Percentiles rank a stretch among this genome's conserved stretches.
Conservation (phyloP, 352 stramenopile species). For the Pythium sp. region DNA sequence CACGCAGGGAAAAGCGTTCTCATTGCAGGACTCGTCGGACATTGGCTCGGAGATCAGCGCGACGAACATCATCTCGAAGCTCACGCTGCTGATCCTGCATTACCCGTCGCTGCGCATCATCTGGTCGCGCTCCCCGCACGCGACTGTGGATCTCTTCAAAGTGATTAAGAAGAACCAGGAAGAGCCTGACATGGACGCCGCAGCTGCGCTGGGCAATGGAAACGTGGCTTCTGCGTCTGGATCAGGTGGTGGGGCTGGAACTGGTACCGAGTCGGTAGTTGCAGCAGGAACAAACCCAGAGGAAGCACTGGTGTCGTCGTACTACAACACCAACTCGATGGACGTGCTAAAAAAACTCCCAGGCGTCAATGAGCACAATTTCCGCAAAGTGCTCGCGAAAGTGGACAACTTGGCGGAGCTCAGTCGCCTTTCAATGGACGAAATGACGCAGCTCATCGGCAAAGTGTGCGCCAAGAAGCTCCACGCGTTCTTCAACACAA, state of each 20-base stretch:
- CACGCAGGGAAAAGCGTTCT: constrained; percentile 80
- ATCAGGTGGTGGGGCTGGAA: constrained; percentile 15
- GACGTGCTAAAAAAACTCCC: constrained; percentile 95
- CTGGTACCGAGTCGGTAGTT: constrained; percentile 31
- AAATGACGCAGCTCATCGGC: constrained; percentile 69
- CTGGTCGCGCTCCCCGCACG: constrained; percentile 92
- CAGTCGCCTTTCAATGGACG: constrained; percentile 52
- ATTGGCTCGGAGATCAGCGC: constrained; percentile 91
- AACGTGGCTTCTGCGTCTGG: not conserved
- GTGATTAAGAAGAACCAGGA: constrained; percentile 83
- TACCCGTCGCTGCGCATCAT: constrained; percentile 95
- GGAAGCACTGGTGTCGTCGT: constrained; percentile 54
- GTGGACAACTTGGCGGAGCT: constrained; percentile 80
- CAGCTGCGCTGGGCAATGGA: constrained; percentile 61
- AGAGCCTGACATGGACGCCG: constrained; percentile 75
- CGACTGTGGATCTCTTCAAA: constrained; percentile 87
- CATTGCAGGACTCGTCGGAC: constrained; percentile 87
- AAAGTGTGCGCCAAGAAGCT: constrained; percentile 77
- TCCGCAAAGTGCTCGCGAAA: constrained; percentile 64
- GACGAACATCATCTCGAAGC: constrained; percentile 93
- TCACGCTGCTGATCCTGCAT: constrained; percentile 92
- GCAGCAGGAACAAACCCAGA: constrained; percentile 57
- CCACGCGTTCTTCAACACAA: constrained; percentile 76
- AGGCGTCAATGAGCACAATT: constrained; percentile 95
- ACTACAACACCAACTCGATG: constrained; percentile 89